Base-by-base conservation (phyloP, 495 filamentous ascomycete genomes). In the Jackrogersella multiformis region DNA sequence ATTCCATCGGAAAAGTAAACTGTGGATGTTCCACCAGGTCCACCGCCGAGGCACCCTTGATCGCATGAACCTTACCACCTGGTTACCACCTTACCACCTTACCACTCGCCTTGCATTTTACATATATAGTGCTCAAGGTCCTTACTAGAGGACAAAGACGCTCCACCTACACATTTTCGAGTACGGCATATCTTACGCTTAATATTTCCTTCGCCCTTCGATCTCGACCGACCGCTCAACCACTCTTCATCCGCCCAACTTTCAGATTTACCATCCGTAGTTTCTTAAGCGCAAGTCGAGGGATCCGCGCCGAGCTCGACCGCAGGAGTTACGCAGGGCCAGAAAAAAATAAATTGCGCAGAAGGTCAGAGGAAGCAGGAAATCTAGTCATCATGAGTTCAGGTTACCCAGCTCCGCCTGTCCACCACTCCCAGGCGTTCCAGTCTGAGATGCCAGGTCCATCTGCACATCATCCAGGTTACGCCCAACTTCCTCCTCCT, bases 361-460 rank as follows among this genome's bases (percentile, higher is more conserved):
- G 21, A 23, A 69, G 24, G 15, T 69, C 32, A 57, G 54, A 26
- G 66, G 61, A 49, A 38, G 56, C 34, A 54, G 21, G 18, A 66
- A 70, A 61, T 23, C 12, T 35, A 48, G 56, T 6, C 66, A 69
- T 53, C 13, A 74, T 74, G 73, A 71, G 69, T 71, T 74, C 73
- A 68, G 73, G 73, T 61, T 74, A 74, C 21, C 70, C 73, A 49
- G 73, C 73, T 54, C 70, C 73, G 63, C 70, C 73, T 62, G 61
- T 71, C 26, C 71, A 74, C 42, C 73, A 74, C 56, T 62, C 68
- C 28, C 68, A 70, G 39, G 62, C 62, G 2, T 71, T 67, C 58
- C 62, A 62, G 58, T 66, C 70, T 20, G 73, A 74, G 54, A 73
- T 74, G 70, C 57, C 70, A 36, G 73, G 70, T 9, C 64, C 70